A percentile compares a stretch with the other conserved stretches of the same genome.
These are phyloP conservation scores for Chlorella sp. DNA, from an alignment of 139 green algal genomes.

Conservation along the genomic window DNA sequence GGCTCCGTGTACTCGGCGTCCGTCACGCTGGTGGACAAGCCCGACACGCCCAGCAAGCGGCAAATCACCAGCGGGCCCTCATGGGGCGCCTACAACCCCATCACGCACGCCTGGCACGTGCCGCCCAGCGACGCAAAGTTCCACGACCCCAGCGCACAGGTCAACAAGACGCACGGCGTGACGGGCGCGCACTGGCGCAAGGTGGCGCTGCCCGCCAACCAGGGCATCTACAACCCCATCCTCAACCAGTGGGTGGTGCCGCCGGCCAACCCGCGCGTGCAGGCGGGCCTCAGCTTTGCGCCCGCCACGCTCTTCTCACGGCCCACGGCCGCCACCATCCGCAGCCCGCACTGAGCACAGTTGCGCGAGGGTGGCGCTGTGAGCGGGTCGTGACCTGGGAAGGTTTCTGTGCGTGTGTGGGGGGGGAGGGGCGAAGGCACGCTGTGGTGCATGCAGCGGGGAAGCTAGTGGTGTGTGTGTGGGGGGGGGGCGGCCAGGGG, in stretches of 20 bases:
- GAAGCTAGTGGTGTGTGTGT: neutral
- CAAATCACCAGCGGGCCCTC: neutral
- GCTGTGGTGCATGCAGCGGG: neutral
- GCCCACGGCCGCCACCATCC: conserved; percentile 12
- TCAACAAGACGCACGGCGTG: neutral
- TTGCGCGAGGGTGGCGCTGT: no score
- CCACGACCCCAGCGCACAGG: conserved; percentile 2
- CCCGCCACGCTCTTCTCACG: conserved; percentile 30
- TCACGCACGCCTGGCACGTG: conserved; percentile 9
- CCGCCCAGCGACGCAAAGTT: conserved; percentile 1
- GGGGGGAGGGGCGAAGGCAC: neutral
- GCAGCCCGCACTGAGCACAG: neutral
- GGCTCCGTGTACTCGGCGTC: no score
- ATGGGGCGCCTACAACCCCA: neutral
- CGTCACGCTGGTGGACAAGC: no score
- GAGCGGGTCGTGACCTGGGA: neutral
- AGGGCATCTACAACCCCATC: conserved; percentile 39
- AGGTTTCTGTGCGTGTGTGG: neutral
- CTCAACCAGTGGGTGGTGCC: conserved; percentile 32
- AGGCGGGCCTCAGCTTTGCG: conserved; percentile 25
- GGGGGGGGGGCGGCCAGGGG: no score
- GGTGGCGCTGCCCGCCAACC: neutral
- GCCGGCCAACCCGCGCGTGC: conserved; percentile 16
- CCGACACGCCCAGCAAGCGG: neutral
- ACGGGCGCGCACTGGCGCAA: neutral